phyloP scores from a whole-genome alignment of 768 basidiomycete genomes.

The Postia placenta region DNA sequence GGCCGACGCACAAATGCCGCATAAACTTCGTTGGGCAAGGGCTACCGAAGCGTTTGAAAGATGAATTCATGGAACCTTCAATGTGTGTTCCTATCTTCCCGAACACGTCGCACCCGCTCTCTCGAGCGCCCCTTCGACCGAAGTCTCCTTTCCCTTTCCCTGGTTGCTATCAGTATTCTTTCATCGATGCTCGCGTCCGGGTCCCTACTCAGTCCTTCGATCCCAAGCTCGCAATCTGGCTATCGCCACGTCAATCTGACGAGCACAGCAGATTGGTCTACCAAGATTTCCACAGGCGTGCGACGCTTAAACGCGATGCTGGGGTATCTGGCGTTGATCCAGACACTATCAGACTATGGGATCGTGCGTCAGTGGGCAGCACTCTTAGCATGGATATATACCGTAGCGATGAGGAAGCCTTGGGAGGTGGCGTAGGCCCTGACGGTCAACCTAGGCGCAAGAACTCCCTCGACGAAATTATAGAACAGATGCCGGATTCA shows the following conservation, averaged over 20 bases:
- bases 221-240: background rate
- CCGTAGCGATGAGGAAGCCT: no score
- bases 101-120: background rate
- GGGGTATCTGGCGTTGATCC: background rate
- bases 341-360: background rate
- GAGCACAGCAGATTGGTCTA: background rate
- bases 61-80: background rate
- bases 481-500: no score
- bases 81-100: background rate
- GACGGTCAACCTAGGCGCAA: no score
- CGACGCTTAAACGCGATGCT: background rate
- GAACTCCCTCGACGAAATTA: no score
- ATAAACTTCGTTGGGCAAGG: background rate
- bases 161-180: background rate
- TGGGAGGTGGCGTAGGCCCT: no score
- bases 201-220: background rate
- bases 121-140: background rate
- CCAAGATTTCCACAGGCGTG: background rate
- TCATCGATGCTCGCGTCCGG: background rate
- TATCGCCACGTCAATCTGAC: background rate
- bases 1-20: background rate
- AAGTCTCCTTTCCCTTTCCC: background rate
- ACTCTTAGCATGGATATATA: no score
- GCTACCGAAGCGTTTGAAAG: background rate
- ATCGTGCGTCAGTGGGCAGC: no score